Base-by-base conservation (phyloP, 371 early-diverging fungal species). In the Actinomortierella wolfii region DNA sequence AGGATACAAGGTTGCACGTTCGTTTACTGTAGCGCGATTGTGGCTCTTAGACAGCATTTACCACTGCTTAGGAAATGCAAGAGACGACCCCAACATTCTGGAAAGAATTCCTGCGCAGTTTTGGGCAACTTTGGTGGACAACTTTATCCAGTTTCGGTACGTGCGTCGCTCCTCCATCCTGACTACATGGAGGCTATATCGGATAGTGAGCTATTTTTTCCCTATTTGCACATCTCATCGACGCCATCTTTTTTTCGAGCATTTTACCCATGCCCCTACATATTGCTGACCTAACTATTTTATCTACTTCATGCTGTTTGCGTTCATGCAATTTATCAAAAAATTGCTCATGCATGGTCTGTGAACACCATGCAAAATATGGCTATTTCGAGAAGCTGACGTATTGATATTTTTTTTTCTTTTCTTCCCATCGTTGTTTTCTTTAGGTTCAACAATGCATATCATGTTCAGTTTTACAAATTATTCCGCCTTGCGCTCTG, bases 11-110 rank as follows among this genome's bases (percentile, higher is more conserved):
- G 59, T 73, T 0, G 51, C 59, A 2, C 45, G 51, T 13, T 67
- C 74, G 21, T 73, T 73, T 40, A 73, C 74, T 7, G 74, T 73
- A 1, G 67, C 57, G 25, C 74, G 74, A 3, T 57, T 73, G 7
- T 73, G 74, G 74, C 63, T 73, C 15, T 41, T 73, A 57, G 74
- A 73, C 43, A 67, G 67, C 24, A 61, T 73, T 56, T 73, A 73
- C 50, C 74, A 73, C 26, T 73, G 74, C 28, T n/a, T 73, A 39
- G 63, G 56, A 26, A 67, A 73, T 40, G 63, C 62, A 41, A 62
- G 67, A 41, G 67, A 73, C 20, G 49, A 62, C 25, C 67, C 67
- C 5, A 13, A 48, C 0, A 56, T 63, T 1, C 54, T 73, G n/a
- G 63, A 59, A 20, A 63, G 57, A 0, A 67, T 73, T 23, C 67